These are phyloP conservation scores for Fusarium xyrophilum DNA, from an alignment of 2,329 filamentous ascomycete genomes.

Conservation along the genomic window DNA sequence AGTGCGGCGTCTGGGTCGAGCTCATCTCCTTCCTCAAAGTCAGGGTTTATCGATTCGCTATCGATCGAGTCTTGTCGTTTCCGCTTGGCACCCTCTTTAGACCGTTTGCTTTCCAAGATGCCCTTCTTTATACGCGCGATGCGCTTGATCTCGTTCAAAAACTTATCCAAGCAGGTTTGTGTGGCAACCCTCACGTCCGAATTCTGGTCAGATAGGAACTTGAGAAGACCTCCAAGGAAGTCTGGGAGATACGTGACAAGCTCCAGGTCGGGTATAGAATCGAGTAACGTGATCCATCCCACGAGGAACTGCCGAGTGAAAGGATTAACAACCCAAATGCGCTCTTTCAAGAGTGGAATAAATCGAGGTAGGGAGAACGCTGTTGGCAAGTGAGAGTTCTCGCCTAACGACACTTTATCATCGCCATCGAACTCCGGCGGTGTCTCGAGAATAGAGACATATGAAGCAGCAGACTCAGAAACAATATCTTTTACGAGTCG, in stretches of 20 bases:
- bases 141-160: conserved; percentile 90
- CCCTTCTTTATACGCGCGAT: conserved; percentile 93
- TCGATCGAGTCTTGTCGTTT: conserved; percentile 76
- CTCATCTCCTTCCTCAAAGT: conserved; percentile 66
- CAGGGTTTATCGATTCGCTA: conserved; percentile 64
- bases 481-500: conserved; percentile 96
- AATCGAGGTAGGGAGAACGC: conserved; percentile 92
- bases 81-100: conserved; percentile 69
- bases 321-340: conserved; percentile 92
- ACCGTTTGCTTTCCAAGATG: conserved; percentile 83
- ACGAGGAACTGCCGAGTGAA: conserved; percentile 96
- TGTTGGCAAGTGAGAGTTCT: conserved; percentile 68
- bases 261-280: conserved; percentile 96
- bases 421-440: conserved; percentile 54
- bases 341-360: conserved; percentile 90
- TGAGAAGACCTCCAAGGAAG: conserved; percentile 87
- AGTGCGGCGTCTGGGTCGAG: conserved; percentile 63
- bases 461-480: conserved; percentile 91
- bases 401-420: conserved; percentile 55
- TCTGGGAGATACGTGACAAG: conserved; percentile 91
- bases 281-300: conserved; percentile 91
- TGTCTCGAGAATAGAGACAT: conserved; percentile 84
- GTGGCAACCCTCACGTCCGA: conserved; percentile 94
- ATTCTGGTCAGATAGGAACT: conserved; percentile 90
- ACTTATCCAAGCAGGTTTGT: conserved; percentile 85